phyloP scores from a whole-genome alignment of 768 basidiomycete species.

The Pleurotus salmoneostramineus region DNA sequence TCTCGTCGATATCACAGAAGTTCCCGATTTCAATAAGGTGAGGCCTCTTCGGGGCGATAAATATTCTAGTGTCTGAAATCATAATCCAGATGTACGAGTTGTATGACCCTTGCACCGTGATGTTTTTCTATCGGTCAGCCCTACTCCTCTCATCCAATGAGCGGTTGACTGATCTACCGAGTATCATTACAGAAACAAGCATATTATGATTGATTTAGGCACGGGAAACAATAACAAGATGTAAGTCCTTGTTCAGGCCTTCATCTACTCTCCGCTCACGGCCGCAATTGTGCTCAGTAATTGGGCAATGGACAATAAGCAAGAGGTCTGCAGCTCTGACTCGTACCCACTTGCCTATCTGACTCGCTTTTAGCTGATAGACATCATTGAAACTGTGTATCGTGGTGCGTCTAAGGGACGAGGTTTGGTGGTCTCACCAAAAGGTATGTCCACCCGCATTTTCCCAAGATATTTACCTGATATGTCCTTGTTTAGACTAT shows the following conservation, averaged over 20 bases:
- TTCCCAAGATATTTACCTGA: background rate
- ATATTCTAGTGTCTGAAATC: background rate
- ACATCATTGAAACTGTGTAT: slow-evolving; percentile 98
- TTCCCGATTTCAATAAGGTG: slow-evolving; percentile 98
- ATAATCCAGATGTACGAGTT: slow-evolving; percentile 89
- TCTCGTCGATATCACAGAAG: slow-evolving; percentile 90
- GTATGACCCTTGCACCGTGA: slow-evolving; percentile 95
- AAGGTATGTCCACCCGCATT: slow-evolving; percentile 47
- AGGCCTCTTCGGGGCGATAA: slow-evolving; percentile 13
- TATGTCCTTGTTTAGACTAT: slow-evolving; percentile 48
- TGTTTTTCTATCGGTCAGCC: slow-evolving; percentile 95
- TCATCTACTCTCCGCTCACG: slow-evolving; percentile 8
- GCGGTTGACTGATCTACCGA: slow-evolving; percentile 1
- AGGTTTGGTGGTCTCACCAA: slow-evolving; percentile 95
- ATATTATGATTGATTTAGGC: slow-evolving; percentile 99
- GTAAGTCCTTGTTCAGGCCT: slow-evolving; percentile 40
- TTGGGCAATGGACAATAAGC: slow-evolving; percentile 99
- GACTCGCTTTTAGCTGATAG: slow-evolving; percentile 67
- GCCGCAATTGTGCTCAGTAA: slow-evolving; percentile 51
- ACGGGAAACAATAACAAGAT: slow-evolving; percentile 99
- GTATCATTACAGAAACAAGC: slow-evolving; percentile 70
- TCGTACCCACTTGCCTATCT: background rate
- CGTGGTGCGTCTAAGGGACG: slow-evolving; percentile 96
- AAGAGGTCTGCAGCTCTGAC: slow-evolving; percentile 60
- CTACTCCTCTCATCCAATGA: background rate